A percentile compares a stretch with the other conserved stretches of the same genome.
phyloP scores from a whole-genome alignment of 768 basidiomycete genomes.

The Rhodocollybia butyracea region DNA sequence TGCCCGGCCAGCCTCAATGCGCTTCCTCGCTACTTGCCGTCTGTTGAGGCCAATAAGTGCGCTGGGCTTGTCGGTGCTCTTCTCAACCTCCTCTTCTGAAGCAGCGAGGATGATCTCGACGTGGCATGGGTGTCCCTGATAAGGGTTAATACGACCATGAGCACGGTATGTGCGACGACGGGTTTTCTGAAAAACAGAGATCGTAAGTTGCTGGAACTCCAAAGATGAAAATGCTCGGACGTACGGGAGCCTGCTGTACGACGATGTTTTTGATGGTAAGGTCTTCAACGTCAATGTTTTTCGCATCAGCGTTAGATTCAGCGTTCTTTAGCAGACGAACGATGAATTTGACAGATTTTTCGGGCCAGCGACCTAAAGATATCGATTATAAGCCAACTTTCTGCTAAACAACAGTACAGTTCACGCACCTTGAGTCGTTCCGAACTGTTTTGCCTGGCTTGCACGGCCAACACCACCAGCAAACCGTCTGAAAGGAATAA shows the following conservation, averaged over 20 bases:
- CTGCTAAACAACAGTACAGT: not conserved
- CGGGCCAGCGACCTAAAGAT: slow-evolving; percentile 93
- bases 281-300: slow-evolving; percentile 91
- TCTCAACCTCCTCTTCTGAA: slow-evolving; percentile 81
- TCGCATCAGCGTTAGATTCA: slow-evolving; percentile 97
- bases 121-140: slow-evolving; percentile 97
- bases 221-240: slow-evolving; percentile 26
- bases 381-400: not conserved
- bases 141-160: slow-evolving; percentile 97
- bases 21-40: slow-evolving; percentile 81
- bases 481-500: slow-evolving; percentile 84
- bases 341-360: slow-evolving; percentile 97
- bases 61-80: slow-evolving; percentile 78
- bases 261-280: slow-evolving; percentile 95
- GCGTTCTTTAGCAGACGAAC: slow-evolving; percentile 96
- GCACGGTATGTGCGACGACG: slow-evolving; percentile 99
- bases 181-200: slow-evolving; percentile 74
- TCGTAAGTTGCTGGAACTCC: not conserved
- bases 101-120: slow-evolving; percentile 91
- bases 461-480: slow-evolving; percentile 94
- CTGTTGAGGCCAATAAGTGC: slow-evolving; percentile 72
- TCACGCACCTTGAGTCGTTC: slow-evolving; percentile 86
- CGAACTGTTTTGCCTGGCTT: slow-evolving; percentile 95
- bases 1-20: slow-evolving; percentile 79
- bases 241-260: slow-evolving; percentile 96